These are phyloP conservation scores for Aspergillus oerlinghausenensis DNA, from an alignment of 2,329 filamentous ascomycete genomes.

Conservation along the genomic window DNA sequence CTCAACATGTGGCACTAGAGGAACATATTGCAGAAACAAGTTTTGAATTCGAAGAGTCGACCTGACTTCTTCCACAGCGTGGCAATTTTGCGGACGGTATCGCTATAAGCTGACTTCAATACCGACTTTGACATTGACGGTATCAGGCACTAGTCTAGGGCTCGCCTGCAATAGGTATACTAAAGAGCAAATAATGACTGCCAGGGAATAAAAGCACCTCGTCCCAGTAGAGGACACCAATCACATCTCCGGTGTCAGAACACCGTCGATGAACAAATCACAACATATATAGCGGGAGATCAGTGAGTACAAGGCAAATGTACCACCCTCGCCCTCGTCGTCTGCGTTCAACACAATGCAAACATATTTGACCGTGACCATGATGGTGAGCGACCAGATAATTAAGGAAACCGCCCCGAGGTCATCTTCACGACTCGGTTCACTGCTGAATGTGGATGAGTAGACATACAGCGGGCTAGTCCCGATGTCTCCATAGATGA, in stretches of 20 bases:
- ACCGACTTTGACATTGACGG: too few species aligned
- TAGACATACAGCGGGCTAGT: slow-evolving; percentile 56
- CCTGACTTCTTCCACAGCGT: too few species aligned
- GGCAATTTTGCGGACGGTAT: too few species aligned
- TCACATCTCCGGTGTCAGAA: slow-evolving; percentile 46
- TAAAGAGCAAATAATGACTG: too few species aligned
- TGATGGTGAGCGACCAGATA: slow-evolving; percentile 52
- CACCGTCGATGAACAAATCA: slow-evolving; percentile 26
- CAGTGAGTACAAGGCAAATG: slow-evolving; percentile 52
- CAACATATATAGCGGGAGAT: slow-evolving; percentile 47
- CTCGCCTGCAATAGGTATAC: too few species aligned
- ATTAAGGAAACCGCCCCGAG: slow-evolving; percentile 53
- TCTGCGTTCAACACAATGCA: slow-evolving; percentile 51
- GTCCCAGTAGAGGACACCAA: too few species aligned
- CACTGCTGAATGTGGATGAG: slow-evolving; percentile 48
- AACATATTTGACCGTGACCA: slow-evolving; percentile 56
- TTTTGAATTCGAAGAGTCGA: too few species aligned
- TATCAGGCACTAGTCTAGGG: too few species aligned
- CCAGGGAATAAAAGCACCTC: too few species aligned
- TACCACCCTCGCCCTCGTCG: slow-evolving; percentile 56
- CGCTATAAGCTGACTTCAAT: too few species aligned
- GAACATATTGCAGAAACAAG: too few species aligned
- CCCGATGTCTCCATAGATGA: slow-evolving; percentile 58
- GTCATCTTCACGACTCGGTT: slow-evolving; percentile 44
- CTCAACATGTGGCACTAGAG: too few species aligned